Base-by-base conservation (phyloP, 495 filamentous ascomycete species). In the Xylaria cubensis region DNA sequence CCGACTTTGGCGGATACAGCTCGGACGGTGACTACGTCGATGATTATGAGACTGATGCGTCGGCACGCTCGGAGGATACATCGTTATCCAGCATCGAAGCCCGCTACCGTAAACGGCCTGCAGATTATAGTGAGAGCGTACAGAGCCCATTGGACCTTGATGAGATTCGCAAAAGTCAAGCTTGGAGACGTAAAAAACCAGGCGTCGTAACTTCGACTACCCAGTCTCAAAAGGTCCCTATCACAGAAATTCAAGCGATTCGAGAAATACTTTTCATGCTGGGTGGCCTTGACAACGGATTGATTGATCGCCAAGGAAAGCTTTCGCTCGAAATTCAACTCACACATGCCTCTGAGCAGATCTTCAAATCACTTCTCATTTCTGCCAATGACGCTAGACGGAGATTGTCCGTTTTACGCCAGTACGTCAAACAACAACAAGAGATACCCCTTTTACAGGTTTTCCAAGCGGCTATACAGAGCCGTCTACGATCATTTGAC, bases 201-300 rank as follows among this genome's bases (percentile, higher is more conserved):
- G 9, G 39, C 39, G 10, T 29, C 10, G 24, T 8, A 19, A 72
- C 83, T 41, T 78, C 84, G 7, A 66, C 56, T 3, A 75, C 69
- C 10, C 74, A 72, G 73, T 59, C 82, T 66, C 71, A 84, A 74
- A 82, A 88, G 75, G 79, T 80, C 5, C 64, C 82, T 3, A 81
- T 97, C 44, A 90, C 92, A 0, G 94, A 96, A 75, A 82, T 92
- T 2, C 92, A 95, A 68, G 78, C 90, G 5, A 83, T 95, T 42
- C 90, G 95, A 53, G 95, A 98, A 74, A 85, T 89, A 1, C 82
- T 97, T 0, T 95, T 92, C 73, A 95, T 97, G 94, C 87, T 98
- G 0, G 86, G 88, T 42, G 94, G 94, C 0, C 82, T 97, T 24
- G 88, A 90, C 46, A 97, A 93, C 0, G 90, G 88, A 24, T 78